These are phyloP conservation scores for Alternaria novae-zelandiae DNA, from an alignment of 2,329 filamentous ascomycete genomes.

Conservation along the genomic window DNA sequence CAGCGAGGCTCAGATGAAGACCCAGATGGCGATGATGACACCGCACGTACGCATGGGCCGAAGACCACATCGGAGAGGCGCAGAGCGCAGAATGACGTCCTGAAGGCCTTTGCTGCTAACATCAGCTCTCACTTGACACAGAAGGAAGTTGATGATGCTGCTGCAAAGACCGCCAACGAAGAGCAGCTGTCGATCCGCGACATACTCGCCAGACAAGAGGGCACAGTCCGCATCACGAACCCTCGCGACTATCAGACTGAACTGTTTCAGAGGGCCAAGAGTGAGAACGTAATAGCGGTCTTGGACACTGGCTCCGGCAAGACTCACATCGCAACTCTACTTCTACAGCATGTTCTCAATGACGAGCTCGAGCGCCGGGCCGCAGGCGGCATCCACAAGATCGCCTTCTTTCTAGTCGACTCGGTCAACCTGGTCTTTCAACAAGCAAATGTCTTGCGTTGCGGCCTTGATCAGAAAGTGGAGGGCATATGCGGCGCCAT, in stretches of 20 bases:
- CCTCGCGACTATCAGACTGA: slow-evolving; percentile 92
- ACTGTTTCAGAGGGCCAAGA: slow-evolving; percentile 85
- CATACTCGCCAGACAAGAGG: slow-evolving; percentile 60
- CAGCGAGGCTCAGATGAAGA: slow-evolving; percentile 19
- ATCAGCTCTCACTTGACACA: slow-evolving; percentile 53
- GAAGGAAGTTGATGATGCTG: slow-evolving; percentile 47
- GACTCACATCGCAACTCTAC: slow-evolving; percentile 89
- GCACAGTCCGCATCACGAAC: slow-evolving; percentile 69
- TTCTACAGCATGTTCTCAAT: slow-evolving; percentile 78
- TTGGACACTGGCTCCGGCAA: slow-evolving; percentile 96
- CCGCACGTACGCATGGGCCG: slow-evolving; percentile 25
- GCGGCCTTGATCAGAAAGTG: slow-evolving; percentile 79
- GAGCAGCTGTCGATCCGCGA: slow-evolving; percentile 60
- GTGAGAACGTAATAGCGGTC: slow-evolving; percentile 88
- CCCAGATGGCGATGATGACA: slow-evolving; percentile 34
- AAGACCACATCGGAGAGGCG: slow-evolving; percentile 47
- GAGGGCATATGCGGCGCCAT: slow-evolving; percentile 76
- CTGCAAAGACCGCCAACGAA: slow-evolving; percentile 48
- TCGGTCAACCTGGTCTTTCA: slow-evolving; percentile 91
- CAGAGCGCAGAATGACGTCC: slow-evolving; percentile 51
- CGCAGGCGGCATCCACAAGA: slow-evolving; percentile 64
- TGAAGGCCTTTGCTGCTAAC: slow-evolving; percentile 52
- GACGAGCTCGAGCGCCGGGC: slow-evolving; percentile 76
- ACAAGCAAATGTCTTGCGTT: slow-evolving; percentile 80
- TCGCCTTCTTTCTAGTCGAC: slow-evolving; percentile 89